phyloP scores from a whole-genome alignment of 2,329 filamentous ascomycete genomes.

The Paraphoma sp. region DNA sequence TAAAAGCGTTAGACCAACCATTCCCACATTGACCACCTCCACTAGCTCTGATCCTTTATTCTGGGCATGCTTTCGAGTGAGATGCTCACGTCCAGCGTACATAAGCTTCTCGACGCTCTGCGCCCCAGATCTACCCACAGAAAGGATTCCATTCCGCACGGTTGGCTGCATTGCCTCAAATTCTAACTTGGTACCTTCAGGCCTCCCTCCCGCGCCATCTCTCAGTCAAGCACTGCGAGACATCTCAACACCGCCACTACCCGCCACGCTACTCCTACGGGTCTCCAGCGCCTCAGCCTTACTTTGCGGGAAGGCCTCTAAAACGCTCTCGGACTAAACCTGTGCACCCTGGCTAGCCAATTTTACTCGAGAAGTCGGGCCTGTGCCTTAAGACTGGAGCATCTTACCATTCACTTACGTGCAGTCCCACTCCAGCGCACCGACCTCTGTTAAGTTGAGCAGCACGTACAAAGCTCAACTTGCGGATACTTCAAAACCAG shows the following conservation, averaged over 20 bases:
- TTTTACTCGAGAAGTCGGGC: slow-evolving; percentile 35
- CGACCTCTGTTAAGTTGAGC: slow-evolving; percentile 37
- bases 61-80: slow-evolving; percentile 26
- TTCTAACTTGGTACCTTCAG: slow-evolving; percentile 38
- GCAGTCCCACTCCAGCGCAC: slow-evolving; percentile 35
- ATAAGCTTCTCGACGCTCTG: slow-evolving; percentile 34
- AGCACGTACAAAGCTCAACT: slow-evolving; percentile 32
- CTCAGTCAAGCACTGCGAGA: slow-evolving; percentile 39
- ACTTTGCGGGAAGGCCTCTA: slow-evolving; percentile 40
- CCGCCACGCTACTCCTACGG: slow-evolving; percentile 41
- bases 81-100: slow-evolving; percentile 28
- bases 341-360: slow-evolving; percentile 40
- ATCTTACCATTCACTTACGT: slow-evolving; percentile 32
- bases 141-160: slow-evolving; percentile 14
- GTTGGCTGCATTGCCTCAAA: slow-evolving; percentile 17
- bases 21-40: slow-evolving; percentile 23
- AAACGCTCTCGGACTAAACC: slow-evolving; percentile 39
- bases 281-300: slow-evolving; percentile 43
- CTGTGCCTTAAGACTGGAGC: slow-evolving; percentile 39
- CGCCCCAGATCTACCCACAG: slow-evolving; percentile 35
- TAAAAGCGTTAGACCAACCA: slow-evolving; percentile 31
- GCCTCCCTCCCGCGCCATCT: slow-evolving; percentile 37
- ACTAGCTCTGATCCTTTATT: slow-evolving; percentile 24
- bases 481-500: slow-evolving; percentile 21
- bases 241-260: slow-evolving; percentile 45